Evolutionary conservation across 1,284 basidiomycete species (phyloP), one percentile per base, ranked within the genome.

Genomic region (Salmacisia buchloeana): DNA sequence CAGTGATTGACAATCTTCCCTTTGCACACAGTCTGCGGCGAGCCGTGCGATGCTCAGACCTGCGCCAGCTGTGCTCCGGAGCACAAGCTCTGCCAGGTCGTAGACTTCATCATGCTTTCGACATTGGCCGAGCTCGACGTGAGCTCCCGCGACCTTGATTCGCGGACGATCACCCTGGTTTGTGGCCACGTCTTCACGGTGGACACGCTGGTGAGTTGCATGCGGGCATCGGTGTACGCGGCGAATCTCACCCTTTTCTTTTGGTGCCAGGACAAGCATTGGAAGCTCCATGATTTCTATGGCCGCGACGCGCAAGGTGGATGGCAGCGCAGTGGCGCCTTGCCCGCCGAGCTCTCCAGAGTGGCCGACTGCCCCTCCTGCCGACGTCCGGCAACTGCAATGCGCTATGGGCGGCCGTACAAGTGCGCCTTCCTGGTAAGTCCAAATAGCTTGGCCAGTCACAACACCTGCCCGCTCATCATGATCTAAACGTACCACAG

Each of bases 101-200:
- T 86, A 18, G 87, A 89, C 70, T 71, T 88, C 36, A 79, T 89
- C 64, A 74, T 88, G 79, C 81, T 83, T 39, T 81, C 83, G 15
- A 82, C 82, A 0, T 73, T 89, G 6, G 80, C 68, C 2, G 86
- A 89, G 0, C 72, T 88, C 23, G 78, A 83, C 6, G 75, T 80
- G 0, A 80, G 82, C n/a, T 65, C 72, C 7, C 82, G 79, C 2
- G 79, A 81, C 1, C 60, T 85, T 52, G 83, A 85, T 66, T 84
- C 86, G 46, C 79, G 85, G 4, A 72, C 87, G 25, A 87, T 90
- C 69, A 88, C 86, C 0, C 81, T 88, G 25, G 82, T 83, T 0
- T 90, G 88, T 69, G 70, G 84, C 0, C 88, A 90, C 71, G 79
- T 84, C 0, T 89, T 89, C 76, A 89, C 88, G 0, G 85, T 88